Evolutionary conservation across 1,284 basidiomycete genomes (phyloP).

Genomic region (Sphagnurus paluster): DNA sequence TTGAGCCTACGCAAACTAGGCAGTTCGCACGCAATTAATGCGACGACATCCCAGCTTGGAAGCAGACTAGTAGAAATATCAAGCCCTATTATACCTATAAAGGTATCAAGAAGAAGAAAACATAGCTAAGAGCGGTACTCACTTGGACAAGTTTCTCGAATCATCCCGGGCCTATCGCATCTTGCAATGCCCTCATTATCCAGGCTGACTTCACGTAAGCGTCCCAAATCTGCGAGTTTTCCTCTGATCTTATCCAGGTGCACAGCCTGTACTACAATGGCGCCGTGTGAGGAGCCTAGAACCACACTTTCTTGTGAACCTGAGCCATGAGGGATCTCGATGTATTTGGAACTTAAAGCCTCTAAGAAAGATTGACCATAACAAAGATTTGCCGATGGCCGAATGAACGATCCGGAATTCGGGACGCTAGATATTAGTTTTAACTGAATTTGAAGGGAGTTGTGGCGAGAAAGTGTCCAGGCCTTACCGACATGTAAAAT

Average conservation of each 20-base stretch:
- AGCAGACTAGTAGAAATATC: slow-evolving; percentile 85
- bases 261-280: slow-evolving; percentile 87
- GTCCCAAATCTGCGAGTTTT: slow-evolving; percentile 68
- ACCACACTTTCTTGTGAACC: slow-evolving; percentile 58
- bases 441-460: slow-evolving; percentile 14
- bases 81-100: slow-evolving; percentile 73
- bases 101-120: neutral
- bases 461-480: slow-evolving; percentile 4
- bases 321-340: slow-evolving; percentile 58
- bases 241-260: slow-evolving; percentile 76
- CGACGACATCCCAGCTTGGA: slow-evolving; percentile 70
- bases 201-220: slow-evolving; percentile 77
- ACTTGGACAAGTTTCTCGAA: slow-evolving; percentile 70
- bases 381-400: slow-evolving; percentile 55
- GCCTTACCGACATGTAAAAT: slow-evolving; percentile 81
- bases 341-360: slow-evolving; percentile 77
- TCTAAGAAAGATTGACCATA: slow-evolving; percentile 74
- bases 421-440: too few relatives aligned
- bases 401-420: slow-evolving; percentile 71
- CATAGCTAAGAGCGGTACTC: slow-evolving; percentile 30
- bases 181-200: slow-evolving; percentile 66
- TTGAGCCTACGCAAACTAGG: slow-evolving; percentile 64
- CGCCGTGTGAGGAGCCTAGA: slow-evolving; percentile 79
- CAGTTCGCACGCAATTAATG: slow-evolving; percentile 65
- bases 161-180: slow-evolving; percentile 54